Evolutionary conservation across 2,329 filamentous ascomycete species (phyloP).

Genomic region (Curvularia eragrostidis): DNA sequence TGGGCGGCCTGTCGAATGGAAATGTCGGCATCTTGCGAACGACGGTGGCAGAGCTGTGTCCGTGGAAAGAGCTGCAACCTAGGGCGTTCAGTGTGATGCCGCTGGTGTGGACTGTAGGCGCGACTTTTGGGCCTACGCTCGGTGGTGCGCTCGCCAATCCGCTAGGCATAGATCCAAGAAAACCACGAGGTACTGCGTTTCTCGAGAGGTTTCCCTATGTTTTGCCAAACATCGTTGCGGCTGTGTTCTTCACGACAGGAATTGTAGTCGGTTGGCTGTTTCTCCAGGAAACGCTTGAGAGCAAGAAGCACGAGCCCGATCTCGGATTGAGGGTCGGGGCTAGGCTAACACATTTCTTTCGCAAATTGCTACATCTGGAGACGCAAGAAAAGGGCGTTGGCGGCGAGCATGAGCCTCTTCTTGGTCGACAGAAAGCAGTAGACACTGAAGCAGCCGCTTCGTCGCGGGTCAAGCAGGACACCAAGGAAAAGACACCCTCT

Average conservation of each 20-base stretch:
- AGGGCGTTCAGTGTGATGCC: constrained; percentile 94
- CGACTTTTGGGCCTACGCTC: constrained; percentile 83
- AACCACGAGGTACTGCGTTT: constrained; percentile 70
- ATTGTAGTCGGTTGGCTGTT: constrained; percentile 78
- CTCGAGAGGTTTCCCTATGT: constrained; percentile 81
- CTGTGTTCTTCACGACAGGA: constrained; percentile 78
- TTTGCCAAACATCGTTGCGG: constrained; percentile 81
- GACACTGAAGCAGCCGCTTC: constrained; percentile 24
- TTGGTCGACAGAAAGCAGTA: constrained; percentile 30
- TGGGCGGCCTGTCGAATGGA: constrained; percentile 86
- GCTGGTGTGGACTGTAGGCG: constrained; percentile 84
- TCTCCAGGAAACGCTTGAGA: constrained; percentile 82
- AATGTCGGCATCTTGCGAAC: constrained; percentile 86
- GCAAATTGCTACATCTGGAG: constrained; percentile 27
- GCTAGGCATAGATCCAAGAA: constrained; percentile 71
- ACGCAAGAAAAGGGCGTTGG: constrained; percentile 14
- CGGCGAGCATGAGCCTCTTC: constrained; percentile 41
- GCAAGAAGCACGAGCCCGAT: constrained; percentile 71
- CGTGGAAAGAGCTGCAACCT: constrained; percentile 83
- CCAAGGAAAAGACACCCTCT: constrained; percentile 41
- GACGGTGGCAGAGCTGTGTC: constrained; percentile 91
- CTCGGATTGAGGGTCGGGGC: constrained; percentile 77
- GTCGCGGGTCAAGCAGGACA: constrained; percentile 2
- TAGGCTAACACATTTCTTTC: constrained; percentile 58
- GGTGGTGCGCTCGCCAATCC: constrained; percentile 88